phyloP scores from a whole-genome alignment of 2,329 filamentous ascomycete genomes.

The Talaromyces sp. region DNA sequence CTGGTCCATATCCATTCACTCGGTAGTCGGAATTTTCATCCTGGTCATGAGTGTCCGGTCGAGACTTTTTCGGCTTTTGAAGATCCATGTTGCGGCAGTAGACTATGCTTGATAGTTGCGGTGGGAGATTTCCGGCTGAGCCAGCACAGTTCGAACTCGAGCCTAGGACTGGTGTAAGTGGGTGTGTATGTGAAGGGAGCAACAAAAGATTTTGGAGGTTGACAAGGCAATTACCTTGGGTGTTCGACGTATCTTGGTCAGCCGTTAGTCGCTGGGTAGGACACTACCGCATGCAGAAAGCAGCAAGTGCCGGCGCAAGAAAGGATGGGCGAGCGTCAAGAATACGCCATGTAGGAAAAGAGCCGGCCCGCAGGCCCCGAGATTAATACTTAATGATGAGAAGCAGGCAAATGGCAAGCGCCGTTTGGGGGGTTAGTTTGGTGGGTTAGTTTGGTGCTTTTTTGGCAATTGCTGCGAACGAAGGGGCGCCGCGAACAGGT shows the following conservation, averaged over 20 bases:
- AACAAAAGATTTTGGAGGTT: background rate
- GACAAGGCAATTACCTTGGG: background rate
- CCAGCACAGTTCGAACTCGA: conserved; percentile 2
- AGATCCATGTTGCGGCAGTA: conserved; percentile 34
- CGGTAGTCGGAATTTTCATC: conserved; percentile 37
- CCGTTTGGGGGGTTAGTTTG: background rate
- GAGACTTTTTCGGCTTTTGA: conserved; percentile 41
- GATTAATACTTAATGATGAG: conserved; percentile 1
- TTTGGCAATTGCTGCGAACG: conserved; percentile 3
- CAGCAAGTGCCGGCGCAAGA: conserved; percentile 13
- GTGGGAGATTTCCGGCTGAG: background rate
- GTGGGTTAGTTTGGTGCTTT: background rate
- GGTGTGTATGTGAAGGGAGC: background rate
- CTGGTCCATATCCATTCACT: conserved; percentile 35
- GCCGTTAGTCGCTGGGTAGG: background rate
- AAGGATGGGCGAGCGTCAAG: conserved; percentile 10
- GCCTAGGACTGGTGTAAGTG: background rate
- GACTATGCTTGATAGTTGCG: background rate
- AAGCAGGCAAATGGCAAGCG: background rate
- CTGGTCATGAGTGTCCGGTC: conserved; percentile 31
- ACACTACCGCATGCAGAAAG: conserved; percentile 16
- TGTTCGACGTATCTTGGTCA: background rate
- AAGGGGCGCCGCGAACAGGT: conserved; percentile 17
- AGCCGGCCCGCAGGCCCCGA: conserved; percentile 17
- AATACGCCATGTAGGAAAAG: conserved; percentile 16